Evolutionary conservation across 1,139 yeast species (phyloP).

Genomic region (Lodderomyces orthopsilosis): DNA sequence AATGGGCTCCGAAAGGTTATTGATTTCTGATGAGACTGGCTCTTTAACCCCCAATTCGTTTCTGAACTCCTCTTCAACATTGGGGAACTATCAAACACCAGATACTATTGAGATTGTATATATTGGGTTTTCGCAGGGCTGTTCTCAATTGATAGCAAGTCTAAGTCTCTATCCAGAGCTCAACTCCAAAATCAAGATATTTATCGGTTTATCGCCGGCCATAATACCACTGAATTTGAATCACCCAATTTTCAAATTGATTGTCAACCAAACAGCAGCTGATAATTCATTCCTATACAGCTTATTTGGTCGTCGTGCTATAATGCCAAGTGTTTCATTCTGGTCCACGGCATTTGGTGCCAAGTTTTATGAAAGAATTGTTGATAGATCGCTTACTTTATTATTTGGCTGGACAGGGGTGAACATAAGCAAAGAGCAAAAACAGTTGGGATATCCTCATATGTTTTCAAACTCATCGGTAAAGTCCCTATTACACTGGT

Average conservation of each 20-base stretch:
- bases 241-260: constrained; percentile 35
- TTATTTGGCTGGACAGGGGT: constrained; percentile 43
- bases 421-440: constrained; percentile 34
- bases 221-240: constrained; percentile 41
- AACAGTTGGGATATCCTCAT: constrained; percentile 43
- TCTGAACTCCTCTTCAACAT: constrained; percentile 1
- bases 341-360: constrained; percentile 44
- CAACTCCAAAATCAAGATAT: constrained; percentile 30
- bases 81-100: not conserved
- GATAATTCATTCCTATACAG: constrained; percentile 33
- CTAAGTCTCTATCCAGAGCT: constrained; percentile 37
- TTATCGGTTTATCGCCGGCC: constrained; percentile 47
- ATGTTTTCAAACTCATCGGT: constrained; percentile 49
- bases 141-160: constrained; percentile 45
- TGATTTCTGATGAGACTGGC: not conserved
- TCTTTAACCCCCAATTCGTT: not conserved
- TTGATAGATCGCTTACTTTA: constrained; percentile 33
- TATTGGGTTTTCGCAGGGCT: constrained; percentile 48
- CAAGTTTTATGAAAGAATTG: constrained; percentile 31
- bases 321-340: constrained; percentile 44
- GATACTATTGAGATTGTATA: constrained; percentile 23
- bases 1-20: not conserved
- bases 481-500: constrained; percentile 47
- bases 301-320: constrained; percentile 42
- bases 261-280: constrained; percentile 35